Conservation (phyloP, 73 alveolate genomes). For the Symbiodinium natans region DNA sequence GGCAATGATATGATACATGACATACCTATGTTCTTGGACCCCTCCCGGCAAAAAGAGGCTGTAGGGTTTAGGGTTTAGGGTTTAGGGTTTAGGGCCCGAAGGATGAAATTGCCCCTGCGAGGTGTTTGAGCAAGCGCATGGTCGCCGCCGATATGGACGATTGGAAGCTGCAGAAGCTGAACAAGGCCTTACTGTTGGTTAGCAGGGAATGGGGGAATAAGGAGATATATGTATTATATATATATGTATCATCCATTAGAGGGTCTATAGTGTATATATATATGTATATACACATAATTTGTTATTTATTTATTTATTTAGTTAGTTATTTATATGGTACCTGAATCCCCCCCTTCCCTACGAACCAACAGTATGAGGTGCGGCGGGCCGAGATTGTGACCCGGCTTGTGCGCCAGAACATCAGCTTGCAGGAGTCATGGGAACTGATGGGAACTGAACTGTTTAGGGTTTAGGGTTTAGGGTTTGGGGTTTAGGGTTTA, state of each 20-base stretch:
- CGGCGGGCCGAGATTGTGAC: constrained; percentile 12
- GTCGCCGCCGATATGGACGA: background rate
- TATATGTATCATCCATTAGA: too few relatives aligned
- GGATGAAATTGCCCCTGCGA: too few relatives aligned
- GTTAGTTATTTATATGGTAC: background rate
- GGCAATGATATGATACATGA: background rate
- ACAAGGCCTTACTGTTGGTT: background rate
- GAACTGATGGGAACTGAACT: too few relatives aligned
- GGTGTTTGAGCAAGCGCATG: background rate
- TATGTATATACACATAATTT: too few relatives aligned
- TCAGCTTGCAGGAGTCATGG: background rate
- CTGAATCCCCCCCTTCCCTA: background rate
- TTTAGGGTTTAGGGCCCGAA: too few relatives aligned
- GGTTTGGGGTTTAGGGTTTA: background rate
- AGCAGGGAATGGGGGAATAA: too few relatives aligned
- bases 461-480: background rate
- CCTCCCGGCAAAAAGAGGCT: too few relatives aligned
- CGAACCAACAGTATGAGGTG: background rate
- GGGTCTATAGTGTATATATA: too few relatives aligned
- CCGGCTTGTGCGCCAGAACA: constrained; percentile 1
- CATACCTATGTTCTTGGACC: too few relatives aligned
- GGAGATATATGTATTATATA: too few relatives aligned
- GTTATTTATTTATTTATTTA: too few relatives aligned
- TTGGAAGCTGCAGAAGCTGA: background rate
- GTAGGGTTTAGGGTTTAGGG: too few relatives aligned